phyloP scores from a whole-genome alignment of 2,329 filamentous ascomycete genomes.

The Bipolaris cookei region DNA sequence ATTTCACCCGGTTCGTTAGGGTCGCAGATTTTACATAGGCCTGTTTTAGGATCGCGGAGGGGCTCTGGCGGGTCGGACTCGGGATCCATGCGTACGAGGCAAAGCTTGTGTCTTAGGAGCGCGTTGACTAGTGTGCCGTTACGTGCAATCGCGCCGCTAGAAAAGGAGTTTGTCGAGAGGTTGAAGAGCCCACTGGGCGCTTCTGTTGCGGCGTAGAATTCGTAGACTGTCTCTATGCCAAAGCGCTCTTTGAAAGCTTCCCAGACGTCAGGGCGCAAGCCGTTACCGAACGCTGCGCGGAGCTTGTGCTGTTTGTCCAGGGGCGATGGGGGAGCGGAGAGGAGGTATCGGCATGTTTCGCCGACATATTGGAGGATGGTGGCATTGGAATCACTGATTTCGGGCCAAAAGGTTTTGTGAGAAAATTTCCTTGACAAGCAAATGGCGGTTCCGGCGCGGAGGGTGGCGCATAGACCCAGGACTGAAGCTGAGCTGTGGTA shows the following conservation, averaged over 20 bases:
- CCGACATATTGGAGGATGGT: conserved; percentile 51
- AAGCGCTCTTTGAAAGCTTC: conserved; percentile 51
- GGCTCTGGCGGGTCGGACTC: conserved; percentile 66
- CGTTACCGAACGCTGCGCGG: conserved; percentile 47
- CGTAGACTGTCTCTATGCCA: conserved; percentile 45
- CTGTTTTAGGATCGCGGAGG: conserved; percentile 67
- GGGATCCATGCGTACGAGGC: conserved; percentile 71
- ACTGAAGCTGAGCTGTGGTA: conserved; percentile 46
- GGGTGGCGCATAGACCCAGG: conserved; percentile 35
- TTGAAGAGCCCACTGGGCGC: conserved; percentile 67
- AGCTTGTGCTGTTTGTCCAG: conserved; percentile 45
- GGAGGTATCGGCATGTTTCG: conserved; percentile 49
- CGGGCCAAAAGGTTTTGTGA: conserved; percentile 50
- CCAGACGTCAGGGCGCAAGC: conserved; percentile 52
- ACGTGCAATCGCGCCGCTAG: conserved; percentile 69
- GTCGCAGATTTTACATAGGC: conserved; percentile 66
- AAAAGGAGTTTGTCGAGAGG: conserved; percentile 61
- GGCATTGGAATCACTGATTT: conserved; percentile 43
- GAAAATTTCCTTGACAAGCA: conserved; percentile 41
- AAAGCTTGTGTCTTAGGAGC: conserved; percentile 58
- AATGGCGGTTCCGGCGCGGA: conserved; percentile 40
- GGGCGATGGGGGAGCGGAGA: conserved; percentile 41
- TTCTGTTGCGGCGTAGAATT: conserved; percentile 53
- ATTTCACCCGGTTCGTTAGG: conserved; percentile 75
- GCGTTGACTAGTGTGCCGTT: conserved; percentile 67